A percentile compares a stretch with the other conserved stretches of the same genome.
Evolutionary conservation across 2,329 filamentous ascomycete species (phyloP).

Genomic region (Botrytis byssoidea): DNA sequence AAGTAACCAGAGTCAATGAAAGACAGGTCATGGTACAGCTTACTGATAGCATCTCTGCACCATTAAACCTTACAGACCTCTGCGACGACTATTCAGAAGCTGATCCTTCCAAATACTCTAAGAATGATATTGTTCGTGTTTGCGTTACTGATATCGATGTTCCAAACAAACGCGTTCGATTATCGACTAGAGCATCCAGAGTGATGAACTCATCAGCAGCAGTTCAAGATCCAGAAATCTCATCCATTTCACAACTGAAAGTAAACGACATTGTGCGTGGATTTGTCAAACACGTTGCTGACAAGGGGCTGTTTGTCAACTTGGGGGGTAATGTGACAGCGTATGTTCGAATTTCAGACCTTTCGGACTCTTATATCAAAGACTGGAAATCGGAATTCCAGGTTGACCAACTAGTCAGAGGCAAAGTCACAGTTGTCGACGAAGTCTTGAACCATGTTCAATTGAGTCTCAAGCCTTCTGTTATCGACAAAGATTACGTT

Average conservation of each 20-base stretch:
- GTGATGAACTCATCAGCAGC: conserved; percentile 82
- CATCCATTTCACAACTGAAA: conserved; percentile 66
- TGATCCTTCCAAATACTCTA: conserved; percentile 70
- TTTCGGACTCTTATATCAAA: conserved; percentile 89
- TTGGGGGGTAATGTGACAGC: conserved; percentile 79
- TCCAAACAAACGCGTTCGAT: conserved; percentile 77
- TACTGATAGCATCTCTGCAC: conserved; percentile 74
- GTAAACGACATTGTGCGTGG: conserved; percentile 80
- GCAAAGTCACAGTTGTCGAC: conserved; percentile 75
- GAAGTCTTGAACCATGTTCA: conserved; percentile 68
- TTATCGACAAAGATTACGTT: conserved; percentile 75
- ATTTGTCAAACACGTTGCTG: conserved; percentile 85
- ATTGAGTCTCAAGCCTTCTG: conserved; percentile 82
- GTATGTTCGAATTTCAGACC: conserved; percentile 80
- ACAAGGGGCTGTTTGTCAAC: conserved; percentile 84
- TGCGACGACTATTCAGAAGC: conserved; percentile 82
- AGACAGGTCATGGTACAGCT: conserved; percentile 82
- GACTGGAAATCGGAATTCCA: conserved; percentile 92
- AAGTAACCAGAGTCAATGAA: conserved; percentile 82
- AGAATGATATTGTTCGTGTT: conserved; percentile 86
- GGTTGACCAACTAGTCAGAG: conserved; percentile 85
- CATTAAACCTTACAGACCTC: conserved; percentile 79
- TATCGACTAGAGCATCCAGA: conserved; percentile 83
- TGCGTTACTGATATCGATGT: conserved; percentile 77
- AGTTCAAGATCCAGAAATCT: conserved; percentile 79